Conservation (phyloP, 306 rosid species). For the Trichosanthes truncata region DNA sequence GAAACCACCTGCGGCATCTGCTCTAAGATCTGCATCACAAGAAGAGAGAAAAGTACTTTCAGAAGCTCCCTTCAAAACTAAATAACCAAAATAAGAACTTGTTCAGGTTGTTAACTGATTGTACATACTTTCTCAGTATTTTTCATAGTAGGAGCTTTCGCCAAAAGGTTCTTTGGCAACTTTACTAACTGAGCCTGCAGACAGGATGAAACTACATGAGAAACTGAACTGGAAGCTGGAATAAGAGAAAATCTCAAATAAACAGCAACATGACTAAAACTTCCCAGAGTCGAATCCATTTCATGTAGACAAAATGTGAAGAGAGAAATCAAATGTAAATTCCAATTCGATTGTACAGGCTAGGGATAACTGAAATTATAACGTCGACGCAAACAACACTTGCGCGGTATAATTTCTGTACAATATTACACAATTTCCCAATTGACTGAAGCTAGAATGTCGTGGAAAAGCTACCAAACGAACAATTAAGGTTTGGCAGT, state of each 20-base stretch:
- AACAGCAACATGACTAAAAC: not conserved
- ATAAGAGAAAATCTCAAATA: not conserved
- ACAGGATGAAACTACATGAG: not conserved
- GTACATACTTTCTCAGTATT: conserved; percentile 66
- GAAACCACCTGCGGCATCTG: conserved; percentile 84
- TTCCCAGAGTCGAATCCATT: not conserved
- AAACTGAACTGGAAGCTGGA: not conserved
- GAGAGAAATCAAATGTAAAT: not conserved
- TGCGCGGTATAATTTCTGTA: not conserved
- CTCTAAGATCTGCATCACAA: conserved; percentile 52
- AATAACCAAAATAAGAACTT: conserved; percentile 2
- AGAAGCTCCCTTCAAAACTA: not conserved
- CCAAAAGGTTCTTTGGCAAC: conserved; percentile 78
- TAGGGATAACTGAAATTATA: not conserved
- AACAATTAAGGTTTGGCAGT: not conserved
- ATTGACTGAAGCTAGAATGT: not conserved
- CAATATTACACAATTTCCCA: not conserved
- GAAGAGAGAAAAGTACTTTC: not conserved
- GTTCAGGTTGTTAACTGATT: not conserved
- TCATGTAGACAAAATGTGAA: not conserved
- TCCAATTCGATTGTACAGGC: not conserved
- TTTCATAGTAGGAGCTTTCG: conserved; percentile 49
- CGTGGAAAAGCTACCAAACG: not conserved
- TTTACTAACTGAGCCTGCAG: conserved; percentile 57
- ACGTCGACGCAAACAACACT: not conserved